Evolutionary conservation across 108 stramenopile genomes (phyloP).

Genomic region (Nitzschia putrida): DNA sequence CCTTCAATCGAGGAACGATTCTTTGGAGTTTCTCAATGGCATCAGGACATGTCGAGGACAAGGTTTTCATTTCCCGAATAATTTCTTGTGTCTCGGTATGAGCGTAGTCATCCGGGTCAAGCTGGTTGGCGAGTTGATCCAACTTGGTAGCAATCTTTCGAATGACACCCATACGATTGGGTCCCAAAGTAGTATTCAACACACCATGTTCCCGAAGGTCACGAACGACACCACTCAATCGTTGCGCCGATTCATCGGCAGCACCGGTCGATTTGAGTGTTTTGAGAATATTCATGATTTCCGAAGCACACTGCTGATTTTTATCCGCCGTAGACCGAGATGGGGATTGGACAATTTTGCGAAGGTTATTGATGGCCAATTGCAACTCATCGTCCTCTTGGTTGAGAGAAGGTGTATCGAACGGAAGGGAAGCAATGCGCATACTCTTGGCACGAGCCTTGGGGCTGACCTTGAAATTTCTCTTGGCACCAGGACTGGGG

Average conservation of each 20-base stretch:
- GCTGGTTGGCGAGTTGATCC: background rate
- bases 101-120: background rate
- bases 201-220: conserved; percentile 3
- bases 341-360: background rate
- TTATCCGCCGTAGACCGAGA: background rate
- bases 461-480: conserved; percentile 8
- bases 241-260: background rate
- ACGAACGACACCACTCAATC: conserved; percentile 1
- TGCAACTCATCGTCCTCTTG: conserved; percentile 8
- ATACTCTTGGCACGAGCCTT: conserved; percentile 9
- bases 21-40: background rate
- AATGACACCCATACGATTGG: conserved; percentile 8
- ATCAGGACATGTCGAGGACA: conserved; percentile 6
- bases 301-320: conserved; percentile 6
- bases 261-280: background rate
- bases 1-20: conserved; percentile 1
- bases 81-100: background rate
- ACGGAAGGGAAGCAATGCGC: background rate
- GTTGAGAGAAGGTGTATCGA: background rate
- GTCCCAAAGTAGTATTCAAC: conserved; percentile 7
- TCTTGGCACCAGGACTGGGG: background rate
- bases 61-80: background rate
- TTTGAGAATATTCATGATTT: conserved; percentile 8
- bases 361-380: conserved; percentile 1
- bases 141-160: background rate